Evolutionary conservation across 345 rosid species (phyloP), one percentile per base, ranked within the genome.

Genomic region (Salix exigua): DNA sequence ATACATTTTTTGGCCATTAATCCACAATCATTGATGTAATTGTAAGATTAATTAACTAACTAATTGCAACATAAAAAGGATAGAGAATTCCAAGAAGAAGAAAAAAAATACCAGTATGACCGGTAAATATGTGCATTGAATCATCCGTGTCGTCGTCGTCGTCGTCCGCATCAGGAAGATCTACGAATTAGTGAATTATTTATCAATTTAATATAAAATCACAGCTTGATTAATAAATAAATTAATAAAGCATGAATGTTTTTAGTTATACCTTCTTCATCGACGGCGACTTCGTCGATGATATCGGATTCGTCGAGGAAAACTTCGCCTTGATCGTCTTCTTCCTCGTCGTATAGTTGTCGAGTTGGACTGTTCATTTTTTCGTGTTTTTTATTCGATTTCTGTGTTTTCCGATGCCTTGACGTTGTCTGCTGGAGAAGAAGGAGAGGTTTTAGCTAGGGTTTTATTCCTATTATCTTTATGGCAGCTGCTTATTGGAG

Each of bases 101-200:
- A 44, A 14, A 18, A 4, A 14, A 18, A 4, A 35, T 80, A 92
- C 99, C 94, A 19, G 88, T 84, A 60, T 95, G 97, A 67, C 97
- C 99, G 0, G 97, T 90, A 85, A 95, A 95, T 58, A 87, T 89
- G 82, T 93, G 99, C 83, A 90, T 25, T 3, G 99, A 93, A 80
- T 93, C 99, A 84, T 94, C 98, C 48, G 80, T 76, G 66, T 88
- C 94, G 40, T 90, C 91, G 25, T 87, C 88, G 2, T 88, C 28
- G 31, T 63, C 90, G 4, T 87, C 94, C 1, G 79, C 97, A 30
- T 93, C 94, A 26, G 97, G 99, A 84, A 93, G 94, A 80, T 92
- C 98, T 93, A 82, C 66, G 78, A 58, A 23, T 58, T 58, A 25
- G 63, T 58, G 12, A 4, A 23, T 10, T 23, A n/a, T 58, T n/a